phyloP scores from a whole-genome alignment of 768 basidiomycete species.

The Collybia nuda region DNA sequence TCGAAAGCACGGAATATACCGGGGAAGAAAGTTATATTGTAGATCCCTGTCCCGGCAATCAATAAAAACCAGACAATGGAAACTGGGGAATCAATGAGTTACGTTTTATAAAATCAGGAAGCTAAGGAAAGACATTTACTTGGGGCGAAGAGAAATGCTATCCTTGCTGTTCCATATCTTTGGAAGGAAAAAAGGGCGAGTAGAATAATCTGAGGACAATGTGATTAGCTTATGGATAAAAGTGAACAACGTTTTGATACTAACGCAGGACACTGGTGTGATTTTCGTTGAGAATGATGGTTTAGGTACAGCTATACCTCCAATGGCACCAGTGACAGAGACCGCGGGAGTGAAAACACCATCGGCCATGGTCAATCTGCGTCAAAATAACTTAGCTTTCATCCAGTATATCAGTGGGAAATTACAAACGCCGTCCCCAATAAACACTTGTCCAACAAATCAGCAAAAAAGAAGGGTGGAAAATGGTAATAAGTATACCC shows the following conservation, averaged over 20 bases:
- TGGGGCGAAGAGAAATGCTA: conserved; percentile 56
- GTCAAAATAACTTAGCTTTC: background rate
- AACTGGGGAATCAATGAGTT: conserved; percentile 28
- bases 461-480: no score
- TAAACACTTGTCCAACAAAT: conserved; percentile 38
- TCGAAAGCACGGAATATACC: conserved; percentile 68
- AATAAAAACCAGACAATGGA: conserved; percentile 58
- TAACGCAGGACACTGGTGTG: conserved; percentile 58
- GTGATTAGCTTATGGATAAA: background rate
- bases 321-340: conserved; percentile 66
- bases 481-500: conserved; percentile 35
- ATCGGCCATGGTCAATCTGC: conserved; percentile 62
- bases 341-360: conserved; percentile 71
- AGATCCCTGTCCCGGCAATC: conserved; percentile 51
- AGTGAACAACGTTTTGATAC: conserved; percentile 9
- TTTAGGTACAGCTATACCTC: conserved; percentile 65
- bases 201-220: conserved; percentile 43
- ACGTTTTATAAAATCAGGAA: background rate
- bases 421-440: conserved; percentile 52
- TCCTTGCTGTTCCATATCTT: conserved; percentile 54
- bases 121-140: background rate
- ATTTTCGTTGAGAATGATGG: conserved; percentile 44
- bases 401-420: background rate
- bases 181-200: conserved; percentile 58
- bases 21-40: conserved; percentile 53